Conservation (phyloP, 768 basidiomycete genomes). For the Epithele typhae region DNA sequence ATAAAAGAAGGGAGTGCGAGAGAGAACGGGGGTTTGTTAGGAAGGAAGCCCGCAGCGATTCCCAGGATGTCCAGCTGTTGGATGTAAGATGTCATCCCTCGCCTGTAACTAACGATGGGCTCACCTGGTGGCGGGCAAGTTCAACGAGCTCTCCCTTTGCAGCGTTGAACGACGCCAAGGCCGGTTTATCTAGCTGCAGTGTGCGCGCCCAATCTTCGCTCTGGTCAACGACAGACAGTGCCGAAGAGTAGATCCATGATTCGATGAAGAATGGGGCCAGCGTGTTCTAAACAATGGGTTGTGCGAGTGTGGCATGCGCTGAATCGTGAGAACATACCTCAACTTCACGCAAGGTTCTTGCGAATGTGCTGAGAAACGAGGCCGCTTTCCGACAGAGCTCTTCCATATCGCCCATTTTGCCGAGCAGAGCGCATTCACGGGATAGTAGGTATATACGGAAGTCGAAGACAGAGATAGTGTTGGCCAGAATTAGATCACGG, state of each 20-base stretch:
- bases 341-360: constrained; percentile 66
- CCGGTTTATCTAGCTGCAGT: constrained; percentile 42
- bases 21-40: constrained; percentile 68
- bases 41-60: constrained; percentile 66
- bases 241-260: constrained; percentile 91
- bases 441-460: constrained; percentile 88
- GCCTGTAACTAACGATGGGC: not conserved
- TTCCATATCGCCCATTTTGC: constrained; percentile 57
- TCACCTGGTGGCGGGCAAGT: constrained; percentile 83
- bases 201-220: constrained; percentile 68
- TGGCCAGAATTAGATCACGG: constrained; percentile 82
- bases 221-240: constrained; percentile 76
- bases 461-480: constrained; percentile 91
- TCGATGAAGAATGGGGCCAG: constrained; percentile 77
- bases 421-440: constrained; percentile 76
- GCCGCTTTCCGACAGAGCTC: constrained; percentile 71
- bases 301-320: not conserved
- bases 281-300: constrained; percentile 32
- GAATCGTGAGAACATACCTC: too few relatives aligned
- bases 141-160: constrained; percentile 87
- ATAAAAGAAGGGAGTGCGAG: constrained; percentile 32
- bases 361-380: constrained; percentile 74
- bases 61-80: constrained; percentile 83
- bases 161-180: constrained; percentile 55
- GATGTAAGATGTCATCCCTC: constrained; percentile 1